Evolutionary conservation across 129 eudicot species (phyloP), one percentile per base, ranked within the genome.

Genomic region (Escallonia herrerae): DNA sequence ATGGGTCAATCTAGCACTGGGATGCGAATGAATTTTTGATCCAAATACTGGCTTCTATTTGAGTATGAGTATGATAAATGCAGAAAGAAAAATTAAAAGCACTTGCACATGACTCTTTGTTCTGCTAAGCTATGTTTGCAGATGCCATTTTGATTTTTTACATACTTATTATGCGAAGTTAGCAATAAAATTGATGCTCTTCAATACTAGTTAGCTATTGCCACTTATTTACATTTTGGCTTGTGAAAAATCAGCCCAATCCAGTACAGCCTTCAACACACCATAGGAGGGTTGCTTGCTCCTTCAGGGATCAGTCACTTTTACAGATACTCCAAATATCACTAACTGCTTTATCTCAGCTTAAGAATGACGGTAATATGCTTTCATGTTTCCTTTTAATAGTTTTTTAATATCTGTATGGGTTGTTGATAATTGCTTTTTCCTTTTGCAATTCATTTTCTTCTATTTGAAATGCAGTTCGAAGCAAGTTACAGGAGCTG

Each of bases 311-410:
- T 63, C 79, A 67, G 51, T 80, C 83, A 10, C 75, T 84, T 56
- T 61, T 80, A 66, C 86, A 80, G 72, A 74, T 80, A 14, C 80
- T 84, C 58, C 86, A 75, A 64, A 80, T 84, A 73, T 84, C 90
- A 42, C 62, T 84, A 33, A 77, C 83, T 22, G 77, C 90, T 22
- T 68, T 84, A 74, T 70, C 68, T 61, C 90, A 84, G 45, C 83
- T 84, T 11, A 77, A 71, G 67, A 80, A 10, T 71, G 90, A 84
- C 61, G 90, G 90, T 84, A 77, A 13, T 62, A 47, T 52, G 46
- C 49, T 66, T 15, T 66, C 10, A 14, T 10, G 15, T 14, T 55
- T 42, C 52, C 15, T 63, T 42, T 13, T 51, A 43, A 38, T 63
- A 12, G 37, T 65, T n/a, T 38, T 39, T 4, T 40, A 42, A 41